Conservation (phyloP, 2,329 filamentous ascomycete genomes). For the Trichothecium sympodiale region DNA sequence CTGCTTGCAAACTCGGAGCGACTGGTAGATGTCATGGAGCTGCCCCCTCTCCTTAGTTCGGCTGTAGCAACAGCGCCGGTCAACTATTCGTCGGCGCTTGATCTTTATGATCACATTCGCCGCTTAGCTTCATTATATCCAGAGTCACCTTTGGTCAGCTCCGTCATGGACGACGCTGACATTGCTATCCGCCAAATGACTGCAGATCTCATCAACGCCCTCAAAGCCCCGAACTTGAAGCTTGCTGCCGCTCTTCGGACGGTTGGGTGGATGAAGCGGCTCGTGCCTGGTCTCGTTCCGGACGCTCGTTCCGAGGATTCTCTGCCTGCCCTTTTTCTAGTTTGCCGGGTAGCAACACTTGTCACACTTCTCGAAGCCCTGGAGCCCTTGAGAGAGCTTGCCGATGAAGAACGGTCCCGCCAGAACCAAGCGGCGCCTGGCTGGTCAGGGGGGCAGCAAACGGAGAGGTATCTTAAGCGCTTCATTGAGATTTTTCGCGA, state of each 20-base stretch:
- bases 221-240: slow-evolving; percentile 72
- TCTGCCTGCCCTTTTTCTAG: slow-evolving; percentile 74
- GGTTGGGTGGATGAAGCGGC: slow-evolving; percentile 79
- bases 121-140: slow-evolving; percentile 76
- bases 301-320: slow-evolving; percentile 44
- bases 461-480: slow-evolving; percentile 84
- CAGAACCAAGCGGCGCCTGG: slow-evolving; percentile 22
- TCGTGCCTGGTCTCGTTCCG: slow-evolving; percentile 61
- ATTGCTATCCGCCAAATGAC: slow-evolving; percentile 83
- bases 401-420: slow-evolving; percentile 65
- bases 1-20: slow-evolving; percentile 81
- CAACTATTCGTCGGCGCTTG: slow-evolving; percentile 81
- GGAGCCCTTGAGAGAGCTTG: slow-evolving; percentile 75
- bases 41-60: slow-evolving; percentile 75
- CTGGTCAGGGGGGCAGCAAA: slow-evolving; percentile 64
- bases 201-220: slow-evolving; percentile 64
- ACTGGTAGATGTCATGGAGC: slow-evolving; percentile 79
- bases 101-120: slow-evolving; percentile 88
- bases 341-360: slow-evolving; percentile 74
- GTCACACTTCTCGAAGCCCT: slow-evolving; percentile 71
- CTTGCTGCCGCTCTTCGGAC: slow-evolving; percentile 84
- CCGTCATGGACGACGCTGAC: slow-evolving; percentile 68
- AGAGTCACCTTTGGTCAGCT: slow-evolving; percentile 60
- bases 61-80: slow-evolving; percentile 55
- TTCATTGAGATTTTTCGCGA: slow-evolving; percentile 97